phyloP scores from a whole-genome alignment of 352 stramenopile species.

The Elongisporangium anandrum region DNA sequence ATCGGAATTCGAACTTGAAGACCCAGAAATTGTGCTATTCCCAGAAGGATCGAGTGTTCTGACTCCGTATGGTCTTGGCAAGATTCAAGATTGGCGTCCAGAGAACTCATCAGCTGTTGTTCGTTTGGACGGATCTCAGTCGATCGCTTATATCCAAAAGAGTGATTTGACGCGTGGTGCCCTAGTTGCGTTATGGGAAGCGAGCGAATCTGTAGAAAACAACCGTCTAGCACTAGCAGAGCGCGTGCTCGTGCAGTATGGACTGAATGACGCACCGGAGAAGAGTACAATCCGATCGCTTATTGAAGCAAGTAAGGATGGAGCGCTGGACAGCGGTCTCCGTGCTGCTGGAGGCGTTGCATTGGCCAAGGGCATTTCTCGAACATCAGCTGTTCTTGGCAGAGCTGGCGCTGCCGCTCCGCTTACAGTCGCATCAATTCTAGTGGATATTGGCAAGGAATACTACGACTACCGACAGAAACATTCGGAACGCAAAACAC shows the following conservation, averaged over 20 bases:
- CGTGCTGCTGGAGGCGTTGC: conserved; percentile 70
- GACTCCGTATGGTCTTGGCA: conserved; percentile 67
- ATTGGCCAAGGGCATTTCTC: conserved; percentile 70
- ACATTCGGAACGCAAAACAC: conserved; percentile 61
- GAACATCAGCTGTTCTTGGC: conserved; percentile 39
- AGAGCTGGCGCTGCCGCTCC: conserved; percentile 33
- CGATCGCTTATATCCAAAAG: conserved; percentile 71
- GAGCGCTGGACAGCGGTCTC: conserved; percentile 79
- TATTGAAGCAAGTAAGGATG: conserved; percentile 59
- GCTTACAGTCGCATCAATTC: conserved; percentile 77
- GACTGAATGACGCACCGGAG: conserved; percentile 28
- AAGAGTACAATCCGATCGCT: conserved; percentile 43
- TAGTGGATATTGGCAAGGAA: conserved; percentile 85
- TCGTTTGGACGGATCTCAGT: conserved; percentile 20
- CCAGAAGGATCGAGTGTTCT: conserved; percentile 49
- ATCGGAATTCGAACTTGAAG: neutral
- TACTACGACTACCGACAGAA: conserved; percentile 82
- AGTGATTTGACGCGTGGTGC: conserved; percentile 47
- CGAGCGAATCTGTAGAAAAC: conserved; percentile 35
- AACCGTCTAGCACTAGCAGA: conserved; percentile 58
- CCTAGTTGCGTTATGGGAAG: conserved; percentile 32
- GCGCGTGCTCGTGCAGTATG: conserved; percentile 51
- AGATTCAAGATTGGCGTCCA: conserved; percentile 43
- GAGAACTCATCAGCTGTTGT: conserved; percentile 33
- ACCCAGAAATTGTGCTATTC: conserved; percentile 20